Percentiles rank a stretch among this genome's conserved stretches.
Evolutionary conservation across 257 asterid species (phyloP).

Genomic region (Fraxinus excelsior): DNA sequence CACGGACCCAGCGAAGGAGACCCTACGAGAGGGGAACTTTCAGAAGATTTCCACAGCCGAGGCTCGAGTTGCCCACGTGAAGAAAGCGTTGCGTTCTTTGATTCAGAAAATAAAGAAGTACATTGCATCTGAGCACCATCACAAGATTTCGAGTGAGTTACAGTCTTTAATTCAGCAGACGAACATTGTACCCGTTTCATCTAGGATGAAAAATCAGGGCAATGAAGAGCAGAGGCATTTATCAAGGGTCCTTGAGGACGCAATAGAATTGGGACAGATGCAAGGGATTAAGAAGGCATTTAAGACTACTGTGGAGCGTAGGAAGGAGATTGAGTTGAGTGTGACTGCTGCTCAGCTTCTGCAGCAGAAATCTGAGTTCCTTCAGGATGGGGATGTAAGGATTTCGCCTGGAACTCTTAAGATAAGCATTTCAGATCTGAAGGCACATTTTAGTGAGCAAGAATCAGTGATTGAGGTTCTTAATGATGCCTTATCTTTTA

Average conservation of each 20-base stretch:
- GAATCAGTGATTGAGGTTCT: too few species aligned
- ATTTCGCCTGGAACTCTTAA: conserved; percentile 17
- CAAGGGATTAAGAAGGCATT: conserved; percentile 26
- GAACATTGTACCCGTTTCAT: too few species aligned
- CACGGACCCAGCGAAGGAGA: conserved; percentile 82
- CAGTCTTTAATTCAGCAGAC: too few species aligned
- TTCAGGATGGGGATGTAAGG: conserved; percentile 25
- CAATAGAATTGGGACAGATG: conserved; percentile 65
- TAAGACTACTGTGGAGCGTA: conserved; percentile 69
- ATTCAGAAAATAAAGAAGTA: conserved; percentile 43
- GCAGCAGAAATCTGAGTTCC: conserved; percentile 65
- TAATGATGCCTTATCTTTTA: too few species aligned
- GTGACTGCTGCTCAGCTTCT: conserved; percentile 77
- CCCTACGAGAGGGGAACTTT: conserved; percentile 71
- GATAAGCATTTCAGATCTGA: too few species aligned
- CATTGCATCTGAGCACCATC: too few species aligned
- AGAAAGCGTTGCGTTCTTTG: conserved; percentile 61
- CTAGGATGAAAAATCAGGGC: too few species aligned
- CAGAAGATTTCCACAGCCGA: conserved; percentile 58
- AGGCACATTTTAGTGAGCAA: too few species aligned
- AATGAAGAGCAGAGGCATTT: too few species aligned
- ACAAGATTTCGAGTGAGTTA: too few species aligned
- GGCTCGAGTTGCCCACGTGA: conserved; percentile 58
- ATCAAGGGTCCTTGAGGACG: conserved; percentile 39
- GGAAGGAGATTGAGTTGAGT: conserved; percentile 83